Conservation (phyloP, 176 grass and related monocot genomes). For the Ensete ventricosum region DNA sequence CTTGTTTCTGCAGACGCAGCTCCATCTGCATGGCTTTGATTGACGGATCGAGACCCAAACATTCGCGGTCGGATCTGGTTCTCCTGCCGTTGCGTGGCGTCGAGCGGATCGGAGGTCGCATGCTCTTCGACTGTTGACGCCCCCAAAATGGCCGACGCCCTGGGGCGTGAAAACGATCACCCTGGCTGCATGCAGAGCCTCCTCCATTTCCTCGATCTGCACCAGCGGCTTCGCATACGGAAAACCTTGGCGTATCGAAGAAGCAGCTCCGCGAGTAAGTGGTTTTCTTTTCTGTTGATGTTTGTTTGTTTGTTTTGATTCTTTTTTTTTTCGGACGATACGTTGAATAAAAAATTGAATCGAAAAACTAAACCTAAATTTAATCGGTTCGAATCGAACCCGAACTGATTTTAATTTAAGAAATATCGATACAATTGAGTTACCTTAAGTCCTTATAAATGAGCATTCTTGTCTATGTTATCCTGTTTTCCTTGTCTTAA, state of each 20-base stretch:
- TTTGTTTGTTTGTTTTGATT: slow-evolving; percentile 7
- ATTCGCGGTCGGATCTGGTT: too few species aligned
- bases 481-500: too few species aligned
- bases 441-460: too few species aligned
- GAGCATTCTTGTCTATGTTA: too few species aligned
- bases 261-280: slow-evolving; percentile 33
- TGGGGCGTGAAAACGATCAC: slow-evolving; percentile 13
- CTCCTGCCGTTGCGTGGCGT: too few species aligned
- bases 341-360: too few species aligned
- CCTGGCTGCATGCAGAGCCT: slow-evolving; percentile 49
- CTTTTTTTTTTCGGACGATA: not conserved
- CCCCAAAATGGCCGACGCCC: slow-evolving; percentile 33
- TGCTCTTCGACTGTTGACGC: slow-evolving; percentile 3
- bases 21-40: not conserved
- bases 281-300: too few species aligned
- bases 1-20: not conserved
- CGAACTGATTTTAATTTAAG: not conserved
- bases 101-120: not conserved
- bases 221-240: slow-evolving; percentile 33
- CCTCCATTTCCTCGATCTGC: slow-evolving; percentile 53
- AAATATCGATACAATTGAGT: too few species aligned
- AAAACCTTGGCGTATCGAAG: slow-evolving; percentile 38
- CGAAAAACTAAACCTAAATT: too few species aligned
- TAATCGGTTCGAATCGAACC: too few species aligned
- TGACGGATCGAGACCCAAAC: not conserved